Conservation (phyloP, 1,139 yeast genomes). For the Hemisphaericaspora xylofermentans region DNA sequence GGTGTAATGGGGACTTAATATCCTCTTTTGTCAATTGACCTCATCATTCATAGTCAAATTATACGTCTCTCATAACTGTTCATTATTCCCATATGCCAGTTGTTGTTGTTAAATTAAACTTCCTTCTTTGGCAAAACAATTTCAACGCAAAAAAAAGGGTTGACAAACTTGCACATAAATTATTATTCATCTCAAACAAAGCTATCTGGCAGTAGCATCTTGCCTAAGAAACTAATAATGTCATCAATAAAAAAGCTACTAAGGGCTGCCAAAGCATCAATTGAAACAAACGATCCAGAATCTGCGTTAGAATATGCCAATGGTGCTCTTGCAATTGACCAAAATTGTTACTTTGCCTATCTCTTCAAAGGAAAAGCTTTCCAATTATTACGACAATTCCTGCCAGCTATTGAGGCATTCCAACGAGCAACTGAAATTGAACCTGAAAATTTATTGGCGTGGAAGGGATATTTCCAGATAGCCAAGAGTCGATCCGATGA, state of each 20-base stretch:
- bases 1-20: too few species aligned
- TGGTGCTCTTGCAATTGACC: slow-evolving; percentile 55
- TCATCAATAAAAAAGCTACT: slow-evolving; percentile 42
- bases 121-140: too few species aligned
- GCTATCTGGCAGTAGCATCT: not conserved
- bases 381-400: slow-evolving; percentile 39
- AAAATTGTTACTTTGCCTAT: slow-evolving; percentile 60
- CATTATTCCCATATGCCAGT: too few species aligned
- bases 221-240: slow-evolving; percentile 9
- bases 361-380: slow-evolving; percentile 63
- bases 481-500: slow-evolving; percentile 38
- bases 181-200: not conserved
- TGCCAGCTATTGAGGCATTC: slow-evolving; percentile 52
- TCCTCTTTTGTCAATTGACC: too few species aligned
- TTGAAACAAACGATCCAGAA: slow-evolving; percentile 57
- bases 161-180: too few species aligned
- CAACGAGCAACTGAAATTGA: slow-evolving; percentile 55
- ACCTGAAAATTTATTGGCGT: slow-evolving; percentile 59
- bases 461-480: slow-evolving; percentile 72
- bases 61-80: too few species aligned
- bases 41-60: too few species aligned
- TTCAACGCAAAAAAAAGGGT: too few species aligned
- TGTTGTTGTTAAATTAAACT: too few species aligned
- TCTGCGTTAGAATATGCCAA: slow-evolving; percentile 52
- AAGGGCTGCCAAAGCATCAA: slow-evolving; percentile 60